These are phyloP conservation scores for Mycosarcoma mackinlayi DNA, from an alignment of 1,284 basidiomycete species.

Conservation along the genomic window DNA sequence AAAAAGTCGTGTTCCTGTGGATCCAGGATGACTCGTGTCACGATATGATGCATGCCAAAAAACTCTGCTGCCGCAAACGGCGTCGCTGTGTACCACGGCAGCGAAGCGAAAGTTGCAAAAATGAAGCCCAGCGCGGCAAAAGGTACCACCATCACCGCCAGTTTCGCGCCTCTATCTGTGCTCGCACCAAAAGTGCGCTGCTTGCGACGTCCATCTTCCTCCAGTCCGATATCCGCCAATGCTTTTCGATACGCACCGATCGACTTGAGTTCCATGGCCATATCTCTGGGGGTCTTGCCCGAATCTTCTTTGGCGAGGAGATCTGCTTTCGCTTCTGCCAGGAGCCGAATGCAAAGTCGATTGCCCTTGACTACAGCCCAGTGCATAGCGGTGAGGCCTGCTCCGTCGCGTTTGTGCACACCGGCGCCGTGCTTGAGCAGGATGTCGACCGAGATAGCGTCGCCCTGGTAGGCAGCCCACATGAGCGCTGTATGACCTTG, in stretches of 20 bases:
- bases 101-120: conserved; percentile 81
- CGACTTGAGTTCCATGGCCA: conserved; percentile 87
- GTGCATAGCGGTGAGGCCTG: conserved; percentile 89
- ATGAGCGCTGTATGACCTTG: conserved; percentile 95
- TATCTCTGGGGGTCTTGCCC: conserved; percentile 89
- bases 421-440: conserved; percentile 88
- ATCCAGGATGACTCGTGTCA: conserved; percentile 33
- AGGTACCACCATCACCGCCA: conserved; percentile 84
- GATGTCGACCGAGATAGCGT: conserved; percentile 91
- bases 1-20: conserved; percentile 52
- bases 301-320: conserved; percentile 82
- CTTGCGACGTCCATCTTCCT: conserved; percentile 72
- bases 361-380: conserved; percentile 99
- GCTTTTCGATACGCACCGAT: conserved; percentile 87
- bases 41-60: conserved; percentile 89
- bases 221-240: conserved; percentile 78
- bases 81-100: conserved; percentile 90
- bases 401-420: conserved; percentile 79
- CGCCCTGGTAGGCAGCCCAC: conserved; percentile 99
- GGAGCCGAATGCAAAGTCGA: conserved; percentile 80
- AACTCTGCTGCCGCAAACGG: conserved; percentile 84
- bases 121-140: conserved; percentile 82
- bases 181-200: conserved; percentile 71
- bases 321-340: conserved; percentile 87
- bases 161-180: conserved; percentile 81